These are phyloP conservation scores for Avena atlantica DNA, from an alignment of 176 grass and related monocot species.

Conservation along the genomic window DNA sequence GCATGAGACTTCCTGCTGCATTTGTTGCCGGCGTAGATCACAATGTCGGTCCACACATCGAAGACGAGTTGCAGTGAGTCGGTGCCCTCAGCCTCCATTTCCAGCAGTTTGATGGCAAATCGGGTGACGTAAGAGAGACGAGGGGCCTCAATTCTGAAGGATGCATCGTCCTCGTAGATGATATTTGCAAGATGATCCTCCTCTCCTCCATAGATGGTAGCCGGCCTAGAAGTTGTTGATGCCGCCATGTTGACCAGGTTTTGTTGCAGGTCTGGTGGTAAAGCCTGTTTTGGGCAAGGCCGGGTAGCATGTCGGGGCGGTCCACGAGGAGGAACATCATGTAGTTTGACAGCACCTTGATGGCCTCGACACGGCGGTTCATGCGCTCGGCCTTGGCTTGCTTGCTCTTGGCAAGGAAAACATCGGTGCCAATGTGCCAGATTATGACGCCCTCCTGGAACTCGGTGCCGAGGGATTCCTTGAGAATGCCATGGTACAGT, in stretches of 20 bases:
- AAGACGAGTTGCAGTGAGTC: background rate
- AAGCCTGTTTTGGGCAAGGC: background rate
- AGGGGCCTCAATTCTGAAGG: background rate
- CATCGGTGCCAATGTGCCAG: slow-evolving; percentile 34
- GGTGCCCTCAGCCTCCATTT: background rate
- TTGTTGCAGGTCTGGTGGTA: background rate
- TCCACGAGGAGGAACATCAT: slow-evolving; percentile 12
- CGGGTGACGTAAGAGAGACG: background rate
- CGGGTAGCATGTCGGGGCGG: slow-evolving; percentile 21
- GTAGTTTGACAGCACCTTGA: slow-evolving; percentile 29
- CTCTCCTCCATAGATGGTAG: background rate
- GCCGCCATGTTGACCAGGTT: background rate
- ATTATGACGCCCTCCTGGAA: slow-evolving; percentile 43
- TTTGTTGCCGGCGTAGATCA: background rate
- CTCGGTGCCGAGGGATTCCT: background rate
- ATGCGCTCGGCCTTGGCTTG: background rate
- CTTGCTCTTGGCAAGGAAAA: slow-evolving; percentile 6
- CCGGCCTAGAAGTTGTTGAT: background rate
- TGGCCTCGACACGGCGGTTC: background rate
- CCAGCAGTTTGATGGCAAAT: background rate
- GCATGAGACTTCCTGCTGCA: background rate
- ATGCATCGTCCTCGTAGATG: background rate
- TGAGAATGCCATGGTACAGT: background rate
- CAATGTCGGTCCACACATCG: background rate
- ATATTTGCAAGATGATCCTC: background rate